Evolutionary conservation across 495 filamentous ascomycete species (phyloP).

Genomic region (Daldinia decipiens): DNA sequence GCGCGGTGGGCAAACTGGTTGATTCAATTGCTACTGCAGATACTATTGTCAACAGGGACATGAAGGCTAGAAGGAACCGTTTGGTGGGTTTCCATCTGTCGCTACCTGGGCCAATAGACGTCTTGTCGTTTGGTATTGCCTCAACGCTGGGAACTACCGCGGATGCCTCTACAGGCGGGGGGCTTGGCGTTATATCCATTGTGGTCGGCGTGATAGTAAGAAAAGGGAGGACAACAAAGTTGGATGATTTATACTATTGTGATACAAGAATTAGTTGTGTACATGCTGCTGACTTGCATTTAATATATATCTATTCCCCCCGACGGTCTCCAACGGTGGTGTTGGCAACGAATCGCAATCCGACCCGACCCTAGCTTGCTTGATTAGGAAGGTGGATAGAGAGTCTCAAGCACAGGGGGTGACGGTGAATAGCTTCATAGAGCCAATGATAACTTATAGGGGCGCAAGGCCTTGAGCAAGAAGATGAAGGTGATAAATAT

Average conservation of each 20-base stretch:
- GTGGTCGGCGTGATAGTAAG: neutral
- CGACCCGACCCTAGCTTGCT: neutral
- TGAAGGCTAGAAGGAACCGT: constrained; percentile 59
- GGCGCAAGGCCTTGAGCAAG: too few relatives aligned
- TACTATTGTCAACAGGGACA: constrained; percentile 68
- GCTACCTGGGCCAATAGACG: neutral
- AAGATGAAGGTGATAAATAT: too few relatives aligned
- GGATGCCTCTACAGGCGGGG: neutral
- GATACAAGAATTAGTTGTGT: neutral
- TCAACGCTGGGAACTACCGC: neutral
- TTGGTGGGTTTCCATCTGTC: constrained; percentile 38
- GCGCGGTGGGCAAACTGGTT: constrained; percentile 76
- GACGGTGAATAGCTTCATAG: neutral
- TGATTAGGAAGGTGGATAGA: neutral
- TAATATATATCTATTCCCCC: neutral
- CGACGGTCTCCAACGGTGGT: neutral
- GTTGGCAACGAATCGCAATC: neutral
- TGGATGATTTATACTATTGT: neutral
- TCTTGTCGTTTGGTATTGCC: neutral
- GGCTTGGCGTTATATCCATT: constrained; percentile 16
- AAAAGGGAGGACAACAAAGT: neutral
- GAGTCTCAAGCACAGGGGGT: neutral
- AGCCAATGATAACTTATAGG: too few relatives aligned
- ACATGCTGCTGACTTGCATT: neutral
- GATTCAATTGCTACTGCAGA: constrained; percentile 78